These are phyloP conservation scores for Lolium multiflorum DNA, from an alignment of 176 grass and related monocot species.

Conservation along the genomic window DNA sequence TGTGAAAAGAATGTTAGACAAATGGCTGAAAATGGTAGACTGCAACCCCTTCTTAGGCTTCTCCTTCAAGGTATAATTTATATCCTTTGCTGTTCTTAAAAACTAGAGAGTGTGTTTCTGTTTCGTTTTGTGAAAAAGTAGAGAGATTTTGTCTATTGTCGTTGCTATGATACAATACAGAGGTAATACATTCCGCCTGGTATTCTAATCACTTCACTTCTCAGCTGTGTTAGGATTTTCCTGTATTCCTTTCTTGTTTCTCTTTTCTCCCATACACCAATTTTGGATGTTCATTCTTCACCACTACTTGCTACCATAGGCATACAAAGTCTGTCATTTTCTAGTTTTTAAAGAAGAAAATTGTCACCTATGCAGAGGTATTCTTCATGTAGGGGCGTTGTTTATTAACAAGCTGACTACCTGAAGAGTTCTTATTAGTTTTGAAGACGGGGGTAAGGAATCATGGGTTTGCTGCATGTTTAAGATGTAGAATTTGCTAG, in stretches of 20 bases:
- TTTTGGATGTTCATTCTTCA: conserved; percentile 22
- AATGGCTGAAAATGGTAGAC: conserved; percentile 94
- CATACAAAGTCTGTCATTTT: neutral
- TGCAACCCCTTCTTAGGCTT: conserved; percentile 85
- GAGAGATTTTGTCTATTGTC: neutral
- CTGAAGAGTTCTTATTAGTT: conserved; percentile 15
- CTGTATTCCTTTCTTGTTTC: neutral
- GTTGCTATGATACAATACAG: conserved; percentile 5
- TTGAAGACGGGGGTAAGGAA: neutral
- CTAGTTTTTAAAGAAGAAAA: neutral
- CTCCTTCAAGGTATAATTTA: conserved; percentile 86
- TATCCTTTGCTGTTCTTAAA: conserved; percentile 18
- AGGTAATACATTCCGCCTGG: neutral
- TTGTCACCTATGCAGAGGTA: neutral
- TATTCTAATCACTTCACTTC: conserved; percentile 22
- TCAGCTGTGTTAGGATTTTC: neutral
- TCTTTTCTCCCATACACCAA: neutral
- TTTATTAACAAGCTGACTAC: neutral
- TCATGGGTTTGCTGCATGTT: neutral
- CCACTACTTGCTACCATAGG: neutral
- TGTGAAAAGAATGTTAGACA: conserved; percentile 97
- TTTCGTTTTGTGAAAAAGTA: conserved; percentile 11
- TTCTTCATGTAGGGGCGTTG: neutral
- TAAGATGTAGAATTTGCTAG: neutral
- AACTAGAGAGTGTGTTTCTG: neutral